Evolutionary conservation across 2,329 filamentous ascomycete species (phyloP).

Genomic region (Pestalotiopsis sp.): DNA sequence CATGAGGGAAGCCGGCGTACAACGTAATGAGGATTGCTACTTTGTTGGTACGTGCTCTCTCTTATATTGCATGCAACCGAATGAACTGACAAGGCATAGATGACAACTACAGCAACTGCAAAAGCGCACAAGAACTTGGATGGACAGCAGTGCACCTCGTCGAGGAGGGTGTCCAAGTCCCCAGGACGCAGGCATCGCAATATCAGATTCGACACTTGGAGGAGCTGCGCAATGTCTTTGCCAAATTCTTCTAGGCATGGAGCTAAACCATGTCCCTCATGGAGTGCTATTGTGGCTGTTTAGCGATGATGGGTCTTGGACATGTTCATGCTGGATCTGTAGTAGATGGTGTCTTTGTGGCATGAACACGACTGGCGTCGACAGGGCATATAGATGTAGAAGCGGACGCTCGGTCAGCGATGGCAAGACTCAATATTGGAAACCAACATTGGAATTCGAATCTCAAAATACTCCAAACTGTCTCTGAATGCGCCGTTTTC

Average conservation of each 20-base stretch:
- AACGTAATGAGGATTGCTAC: conserved; percentile 73
- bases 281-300: background rate
- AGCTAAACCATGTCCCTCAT: conserved; percentile 12
- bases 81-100: conserved; percentile 54
- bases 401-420: background rate
- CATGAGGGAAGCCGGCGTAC: conserved; percentile 80
- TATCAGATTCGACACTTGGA: conserved; percentile 76
- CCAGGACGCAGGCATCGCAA: conserved; percentile 67
- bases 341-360: background rate
- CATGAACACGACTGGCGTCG: background rate
- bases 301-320: background rate
- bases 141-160: conserved; percentile 89
- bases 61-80: background rate
- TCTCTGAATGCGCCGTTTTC: conserved; percentile 11
- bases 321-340: background rate
- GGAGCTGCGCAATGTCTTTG: conserved; percentile 76
- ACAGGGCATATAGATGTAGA: background rate
- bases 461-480: background rate
- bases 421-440: background rate
- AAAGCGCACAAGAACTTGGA: conserved; percentile 74
- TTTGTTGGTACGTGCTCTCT: conserved; percentile 77
- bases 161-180: conserved; percentile 71
- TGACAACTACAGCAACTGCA: conserved; percentile 84
- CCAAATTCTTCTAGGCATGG: conserved; percentile 77
- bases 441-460: background rate